Percentiles rank a stretch among this genome's conserved stretches.
These are phyloP conservation scores for Nigrograna mackinnonii DNA, from an alignment of 2,329 filamentous ascomycete species.

Conservation along the genomic window DNA sequence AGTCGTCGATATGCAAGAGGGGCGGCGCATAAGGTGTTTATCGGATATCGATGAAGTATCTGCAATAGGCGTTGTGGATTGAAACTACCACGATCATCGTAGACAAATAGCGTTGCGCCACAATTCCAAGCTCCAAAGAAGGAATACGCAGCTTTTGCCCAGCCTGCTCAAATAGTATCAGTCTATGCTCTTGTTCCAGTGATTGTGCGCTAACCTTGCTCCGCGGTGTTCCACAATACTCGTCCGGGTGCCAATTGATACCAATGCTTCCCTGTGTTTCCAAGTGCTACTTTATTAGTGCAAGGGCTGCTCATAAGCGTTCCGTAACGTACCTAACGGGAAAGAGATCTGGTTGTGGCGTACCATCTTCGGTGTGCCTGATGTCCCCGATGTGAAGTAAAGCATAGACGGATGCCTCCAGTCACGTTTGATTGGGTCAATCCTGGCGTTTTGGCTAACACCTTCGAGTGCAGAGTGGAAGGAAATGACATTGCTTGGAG, in stretches of 20 bases:
- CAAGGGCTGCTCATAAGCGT: background rate
- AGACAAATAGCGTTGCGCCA: slow-evolving; percentile 8
- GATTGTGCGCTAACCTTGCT: background rate
- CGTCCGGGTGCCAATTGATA: slow-evolving; percentile 7
- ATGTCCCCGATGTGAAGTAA: slow-evolving; percentile 11
- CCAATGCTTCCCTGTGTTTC: slow-evolving; percentile 6
- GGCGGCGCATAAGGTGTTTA: slow-evolving; percentile 9
- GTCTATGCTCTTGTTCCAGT: too few species aligned
- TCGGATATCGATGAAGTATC: slow-evolving; percentile 8
- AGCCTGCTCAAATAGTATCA: slow-evolving; percentile 3
- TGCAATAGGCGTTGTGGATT: slow-evolving; percentile 5
- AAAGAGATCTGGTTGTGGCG: slow-evolving; percentile 8
- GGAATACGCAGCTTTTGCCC: slow-evolving; percentile 10
- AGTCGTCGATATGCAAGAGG: slow-evolving; percentile 8
- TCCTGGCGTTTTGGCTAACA: background rate
- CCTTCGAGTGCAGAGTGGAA: background rate
- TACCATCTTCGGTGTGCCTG: slow-evolving; percentile 10
- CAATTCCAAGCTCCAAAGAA: slow-evolving; percentile 9
- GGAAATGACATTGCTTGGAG: background rate
- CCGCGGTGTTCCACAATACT: slow-evolving; percentile 1
- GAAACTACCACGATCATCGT: slow-evolving; percentile 7
- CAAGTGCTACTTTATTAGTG: slow-evolving; percentile 2
- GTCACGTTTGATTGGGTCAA: slow-evolving; percentile 1
- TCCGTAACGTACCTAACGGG: slow-evolving; percentile 5
- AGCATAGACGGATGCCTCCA: slow-evolving; percentile 3